Conservation (phyloP, 169 alveolate genomes). For the Plasmodium reichenowi region DNA sequence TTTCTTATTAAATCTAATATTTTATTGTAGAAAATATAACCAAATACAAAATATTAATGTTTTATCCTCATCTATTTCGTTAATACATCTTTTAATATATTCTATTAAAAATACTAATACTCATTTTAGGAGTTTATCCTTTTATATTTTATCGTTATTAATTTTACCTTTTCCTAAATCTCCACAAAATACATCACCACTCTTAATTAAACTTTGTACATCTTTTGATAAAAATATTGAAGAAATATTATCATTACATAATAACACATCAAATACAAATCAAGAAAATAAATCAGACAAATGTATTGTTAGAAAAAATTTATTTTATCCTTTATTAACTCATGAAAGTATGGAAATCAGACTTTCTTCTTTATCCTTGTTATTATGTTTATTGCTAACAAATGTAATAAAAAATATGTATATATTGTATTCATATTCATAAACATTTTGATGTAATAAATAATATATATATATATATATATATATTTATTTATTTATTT, state of each 20-base stretch:
- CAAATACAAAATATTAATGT: conserved; percentile 66
- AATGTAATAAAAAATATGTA: conserved; percentile 27
- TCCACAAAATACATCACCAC: conserved; percentile 22
- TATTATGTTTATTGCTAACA: conserved; percentile 56
- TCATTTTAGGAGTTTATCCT: conserved; percentile 64
- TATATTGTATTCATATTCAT: neutral
- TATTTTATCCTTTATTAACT: conserved; percentile 47
- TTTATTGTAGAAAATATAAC: conserved; percentile 56
- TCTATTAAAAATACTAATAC: conserved; percentile 42
- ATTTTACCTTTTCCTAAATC: conserved; percentile 62
- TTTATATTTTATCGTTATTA: conserved; percentile 47
- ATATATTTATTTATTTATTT: neutral
- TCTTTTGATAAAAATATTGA: conserved; percentile 63
- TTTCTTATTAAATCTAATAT: conserved; percentile 56
- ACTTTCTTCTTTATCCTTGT: conserved; percentile 51
- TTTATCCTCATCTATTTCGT: conserved; percentile 50
- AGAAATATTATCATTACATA: conserved; percentile 29
- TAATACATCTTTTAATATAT: conserved; percentile 44
- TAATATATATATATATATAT: neutral
- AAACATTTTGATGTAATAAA: neutral
- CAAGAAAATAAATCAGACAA: conserved; percentile 21
- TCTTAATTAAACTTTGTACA: conserved; percentile 46
- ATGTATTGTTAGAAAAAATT: conserved; percentile 41
- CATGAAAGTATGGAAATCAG: conserved; percentile 22
- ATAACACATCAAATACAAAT: conserved; percentile 10